Conservation (phyloP, 2,329 filamentous ascomycete genomes). For the Polytolypa hystricis region DNA sequence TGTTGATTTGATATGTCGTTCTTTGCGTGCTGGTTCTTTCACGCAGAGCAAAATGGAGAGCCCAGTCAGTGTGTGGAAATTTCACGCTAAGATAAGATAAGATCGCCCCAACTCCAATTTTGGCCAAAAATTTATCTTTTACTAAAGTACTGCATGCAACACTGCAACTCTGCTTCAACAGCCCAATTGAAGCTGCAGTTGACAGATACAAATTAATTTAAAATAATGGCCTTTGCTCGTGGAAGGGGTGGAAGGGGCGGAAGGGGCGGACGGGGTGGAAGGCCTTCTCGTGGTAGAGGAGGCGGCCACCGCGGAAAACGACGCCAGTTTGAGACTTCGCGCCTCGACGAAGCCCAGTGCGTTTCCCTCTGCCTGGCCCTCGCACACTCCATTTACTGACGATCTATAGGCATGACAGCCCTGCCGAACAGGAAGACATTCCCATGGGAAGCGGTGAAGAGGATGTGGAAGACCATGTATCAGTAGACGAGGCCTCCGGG, state of each 20-base stretch:
- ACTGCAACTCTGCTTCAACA: too few species aligned
- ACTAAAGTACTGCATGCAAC: background rate
- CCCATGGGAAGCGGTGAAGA: background rate
- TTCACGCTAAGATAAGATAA: constrained; percentile 41
- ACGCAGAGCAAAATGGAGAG: too few species aligned
- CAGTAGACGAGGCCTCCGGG: constrained; percentile 14
- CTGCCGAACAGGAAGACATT: background rate
- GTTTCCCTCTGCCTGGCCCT: background rate
- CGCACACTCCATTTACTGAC: background rate
- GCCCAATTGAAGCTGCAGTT: too few species aligned
- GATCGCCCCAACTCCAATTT: constrained; percentile 11
- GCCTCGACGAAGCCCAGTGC: constrained; percentile 3
- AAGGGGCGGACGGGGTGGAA: constrained; percentile 23
- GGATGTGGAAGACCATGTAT: constrained; percentile 1
- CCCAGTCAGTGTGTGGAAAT: too few species aligned
- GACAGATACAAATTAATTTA: too few species aligned
- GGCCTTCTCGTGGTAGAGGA: constrained; percentile 21
- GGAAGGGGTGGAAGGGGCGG: constrained; percentile 14
- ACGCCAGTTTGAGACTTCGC: constrained; percentile 2
- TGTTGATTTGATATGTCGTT: too few species aligned
- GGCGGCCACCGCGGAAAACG: constrained; percentile 9
- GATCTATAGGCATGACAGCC: background rate
- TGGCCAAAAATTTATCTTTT: constrained; percentile 5
- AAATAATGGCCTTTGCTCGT: constrained; percentile 20
- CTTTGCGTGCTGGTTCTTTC: too few species aligned